Conservation (phyloP, 2,329 filamentous ascomycete species). For the Ceratocystiopsis sp. region DNA sequence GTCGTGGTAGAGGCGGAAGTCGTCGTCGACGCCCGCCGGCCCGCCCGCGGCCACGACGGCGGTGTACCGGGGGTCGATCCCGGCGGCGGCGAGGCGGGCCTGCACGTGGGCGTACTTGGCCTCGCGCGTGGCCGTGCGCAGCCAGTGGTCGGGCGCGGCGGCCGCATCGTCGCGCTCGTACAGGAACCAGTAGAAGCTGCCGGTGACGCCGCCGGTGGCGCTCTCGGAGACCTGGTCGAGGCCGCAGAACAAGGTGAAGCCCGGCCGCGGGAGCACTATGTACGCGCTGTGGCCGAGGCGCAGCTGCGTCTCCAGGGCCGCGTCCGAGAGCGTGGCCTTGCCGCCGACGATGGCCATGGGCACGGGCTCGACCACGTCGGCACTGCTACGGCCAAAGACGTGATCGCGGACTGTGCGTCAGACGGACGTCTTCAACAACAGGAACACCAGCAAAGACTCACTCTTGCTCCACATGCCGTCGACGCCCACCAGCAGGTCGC, state of each 20-base stretch:
- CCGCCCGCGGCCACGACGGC: conserved; percentile 15
- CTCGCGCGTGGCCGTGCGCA: conserved; percentile 6
- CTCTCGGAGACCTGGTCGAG: conserved; percentile 10
- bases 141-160: conserved; percentile 18
- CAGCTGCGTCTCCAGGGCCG: conserved; percentile 16
- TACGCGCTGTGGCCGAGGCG: conserved; percentile 17
- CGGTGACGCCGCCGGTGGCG: conserved; percentile 8
- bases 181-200: conserved; percentile 15
- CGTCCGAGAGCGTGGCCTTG: conserved; percentile 12
- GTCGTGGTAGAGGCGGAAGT: conserved; percentile 7
- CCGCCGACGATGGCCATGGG: conserved; percentile 15
- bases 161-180: conserved; percentile 9
- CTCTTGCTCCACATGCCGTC: conserved; percentile 26
- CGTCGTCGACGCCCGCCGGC: conserved; percentile 14
- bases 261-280: conserved; percentile 7
- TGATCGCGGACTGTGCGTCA: conserved; percentile 14
- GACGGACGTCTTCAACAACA: conserved; percentile 2
- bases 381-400: conserved; percentile 12
- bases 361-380: conserved; percentile 13
- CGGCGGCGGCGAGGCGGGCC: background rate
- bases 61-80: conserved; percentile 5
- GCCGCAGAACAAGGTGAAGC: conserved; percentile 11
- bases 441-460: conserved; percentile 11
- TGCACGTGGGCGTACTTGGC: conserved; percentile 5
- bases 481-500: conserved; percentile 28